A percentile compares a stretch with the other conserved stretches of the same genome.
Conservation (phyloP, 257 asterid genomes). For the Ocimum tenuiflorum region DNA sequence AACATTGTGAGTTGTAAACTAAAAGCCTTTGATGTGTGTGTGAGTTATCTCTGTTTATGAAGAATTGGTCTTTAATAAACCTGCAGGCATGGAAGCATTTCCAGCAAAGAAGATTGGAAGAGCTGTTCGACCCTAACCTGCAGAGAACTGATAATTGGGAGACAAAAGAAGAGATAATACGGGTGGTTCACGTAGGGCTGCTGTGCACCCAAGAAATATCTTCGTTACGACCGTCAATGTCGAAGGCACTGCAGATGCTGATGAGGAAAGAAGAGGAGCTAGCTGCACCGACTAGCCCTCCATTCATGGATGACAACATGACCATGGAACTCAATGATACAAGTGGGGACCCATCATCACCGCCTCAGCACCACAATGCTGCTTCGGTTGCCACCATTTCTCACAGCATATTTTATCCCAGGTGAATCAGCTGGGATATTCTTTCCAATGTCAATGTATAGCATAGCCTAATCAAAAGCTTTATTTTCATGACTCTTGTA, state of each 20-base stretch:
- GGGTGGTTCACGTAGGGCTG: conserved; percentile 53
- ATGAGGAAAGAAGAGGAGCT: conserved; percentile 38
- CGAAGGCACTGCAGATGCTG: conserved; percentile 49
- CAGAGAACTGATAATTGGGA: not conserved
- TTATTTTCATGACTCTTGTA: too few relatives aligned
- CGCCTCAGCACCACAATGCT: conserved; percentile 14
- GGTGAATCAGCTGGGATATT: conserved; percentile 28
- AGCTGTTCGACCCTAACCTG: conserved; percentile 43
- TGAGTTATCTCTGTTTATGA: too few relatives aligned
- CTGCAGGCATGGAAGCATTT: conserved; percentile 53
- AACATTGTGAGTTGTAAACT: conserved; percentile 34
- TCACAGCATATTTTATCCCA: conserved; percentile 46
- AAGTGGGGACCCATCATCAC: too few relatives aligned
- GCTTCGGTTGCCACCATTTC: conserved; percentile 50
- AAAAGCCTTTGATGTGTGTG: too few relatives aligned
- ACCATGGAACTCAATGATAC: conserved; percentile 48
- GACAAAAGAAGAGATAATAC: conserved; percentile 31
- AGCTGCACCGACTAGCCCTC: conserved; percentile 55
- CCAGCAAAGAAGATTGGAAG: conserved; percentile 36
- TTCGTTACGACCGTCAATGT: conserved; percentile 54
- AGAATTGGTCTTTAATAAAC: too few relatives aligned
- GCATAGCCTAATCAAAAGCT: too few relatives aligned
- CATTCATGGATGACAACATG: conserved; percentile 53
- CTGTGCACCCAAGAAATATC: conserved; percentile 50
- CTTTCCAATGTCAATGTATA: too few relatives aligned